Percentiles rank a stretch among this genome's conserved stretches.
These are phyloP conservation scores for Castanea crenata DNA, from an alignment of 306 rosid genomes.

Conservation along the genomic window DNA sequence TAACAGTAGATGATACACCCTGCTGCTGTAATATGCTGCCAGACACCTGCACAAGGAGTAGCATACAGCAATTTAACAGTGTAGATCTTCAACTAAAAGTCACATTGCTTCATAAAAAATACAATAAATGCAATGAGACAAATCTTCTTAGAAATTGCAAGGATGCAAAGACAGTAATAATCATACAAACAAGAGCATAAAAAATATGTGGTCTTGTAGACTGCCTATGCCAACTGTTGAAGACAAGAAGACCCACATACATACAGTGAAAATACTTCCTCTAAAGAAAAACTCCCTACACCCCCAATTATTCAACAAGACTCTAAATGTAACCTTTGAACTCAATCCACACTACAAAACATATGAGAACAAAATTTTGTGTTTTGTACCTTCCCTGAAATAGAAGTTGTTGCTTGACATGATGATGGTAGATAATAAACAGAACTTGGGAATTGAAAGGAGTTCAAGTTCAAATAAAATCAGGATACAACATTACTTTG, in stretches of 20 bases:
- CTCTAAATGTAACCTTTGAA: background rate
- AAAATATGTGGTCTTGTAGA: background rate
- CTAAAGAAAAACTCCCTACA: background rate
- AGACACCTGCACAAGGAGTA: slow-evolving; percentile 36
- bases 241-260: background rate
- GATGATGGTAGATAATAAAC: no score
- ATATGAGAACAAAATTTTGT: no score
- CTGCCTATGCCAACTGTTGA: background rate
- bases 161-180: background rate
- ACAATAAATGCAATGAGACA: background rate
- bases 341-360: background rate
- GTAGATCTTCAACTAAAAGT: background rate
- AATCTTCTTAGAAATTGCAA: background rate
- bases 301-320: no score
- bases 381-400: no score
- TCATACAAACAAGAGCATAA: background rate
- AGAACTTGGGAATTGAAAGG: no score
- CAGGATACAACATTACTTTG: no score
- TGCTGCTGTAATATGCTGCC: slow-evolving; percentile 35
- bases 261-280: background rate
- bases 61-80: slow-evolving; percentile 6
- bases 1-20: slow-evolving; percentile 39
- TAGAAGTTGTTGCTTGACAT: no score
- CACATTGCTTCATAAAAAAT: background rate
- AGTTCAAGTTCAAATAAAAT: no score